Base-by-base conservation (phyloP, 768 basidiomycete species). In the Amanita polypyramis region DNA sequence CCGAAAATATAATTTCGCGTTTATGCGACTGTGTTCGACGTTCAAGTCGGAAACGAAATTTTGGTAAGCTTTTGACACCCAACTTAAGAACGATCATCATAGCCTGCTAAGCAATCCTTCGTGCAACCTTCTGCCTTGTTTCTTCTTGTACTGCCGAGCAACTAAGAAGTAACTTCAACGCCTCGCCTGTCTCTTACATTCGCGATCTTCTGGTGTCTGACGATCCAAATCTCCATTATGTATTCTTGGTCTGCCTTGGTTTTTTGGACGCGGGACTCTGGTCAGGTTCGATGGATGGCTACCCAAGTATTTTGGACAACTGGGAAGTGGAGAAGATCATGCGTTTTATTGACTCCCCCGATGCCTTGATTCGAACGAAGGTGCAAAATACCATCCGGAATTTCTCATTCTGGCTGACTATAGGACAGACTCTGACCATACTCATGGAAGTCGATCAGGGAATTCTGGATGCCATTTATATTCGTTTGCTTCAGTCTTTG, bases 311-410 rank as follows among this genome's bases (percentile, higher is more conserved):
- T 7, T 61, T 90, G 39, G 80, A 85, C n/a, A 76, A 69, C 46
- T 75, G 74, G 72, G 87, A 90, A 45, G 86, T 91, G 33, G 81
- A 81, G 43, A 67, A 69, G 29, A 68, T 90, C 17, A 84, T 91
- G 78, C 73, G 71, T 50, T 62, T 84, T 12, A 64, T 91, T 21
- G 74, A 80, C 50, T 78, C 76, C 2, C 61, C 69, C 1, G 88
- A 91, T 58, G 52, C 58, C 7, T 56, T 70, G 23, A 74, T 87
- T 34, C 72, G 85, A 47, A 69, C 61, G 44, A 80, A 71, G 70
- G 88, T 83, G 55, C 6, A 11, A 11, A 32, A 20, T 43, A 15
- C 27, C n/a, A 23, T 19, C 25, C 25, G 9, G 14, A 12, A 2
- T 12, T 25, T 10, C 4, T 14, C 19, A 12, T 12, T 27, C 25